Conservation (phyloP, 2,329 filamentous ascomycete genomes). For the Exophiala xenobiotica region DNA sequence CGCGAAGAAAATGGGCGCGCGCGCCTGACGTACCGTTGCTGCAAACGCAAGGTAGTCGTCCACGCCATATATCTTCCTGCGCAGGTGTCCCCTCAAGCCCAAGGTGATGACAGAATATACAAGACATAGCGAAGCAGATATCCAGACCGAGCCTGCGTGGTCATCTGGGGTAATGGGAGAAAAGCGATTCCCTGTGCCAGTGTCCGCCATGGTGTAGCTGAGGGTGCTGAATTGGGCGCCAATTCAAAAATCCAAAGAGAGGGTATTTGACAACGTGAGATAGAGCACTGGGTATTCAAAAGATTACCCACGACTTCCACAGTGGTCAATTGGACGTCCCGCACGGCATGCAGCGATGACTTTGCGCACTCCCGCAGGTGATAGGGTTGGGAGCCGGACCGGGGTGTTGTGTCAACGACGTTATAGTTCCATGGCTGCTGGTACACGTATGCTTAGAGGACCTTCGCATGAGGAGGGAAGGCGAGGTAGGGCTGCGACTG, state of each 20-base stretch:
- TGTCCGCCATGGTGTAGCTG: conserved; percentile 9
- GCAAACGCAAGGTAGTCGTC: conserved; percentile 24
- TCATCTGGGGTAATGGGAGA: conserved; percentile 24
- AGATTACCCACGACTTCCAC: too few species aligned
- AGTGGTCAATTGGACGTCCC: too few species aligned
- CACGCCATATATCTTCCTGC: conserved; percentile 22
- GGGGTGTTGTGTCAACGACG: too few species aligned
- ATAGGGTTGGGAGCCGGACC: too few species aligned
- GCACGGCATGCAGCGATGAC: too few species aligned
- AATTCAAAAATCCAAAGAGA: background rate
- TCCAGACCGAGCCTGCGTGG: conserved; percentile 28
- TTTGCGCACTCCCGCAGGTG: too few species aligned
- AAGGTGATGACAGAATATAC: conserved; percentile 26
- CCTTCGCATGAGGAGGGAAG: too few species aligned
- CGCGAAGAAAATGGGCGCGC: background rate
- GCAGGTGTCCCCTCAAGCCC: conserved; percentile 19
- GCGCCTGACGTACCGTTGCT: conserved; percentile 16
- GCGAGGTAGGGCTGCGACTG: too few species aligned
- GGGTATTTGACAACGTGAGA: background rate
- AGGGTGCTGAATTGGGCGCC: background rate
- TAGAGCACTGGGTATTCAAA: background rate
- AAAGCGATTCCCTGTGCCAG: conserved; percentile 16
- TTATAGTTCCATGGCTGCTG: too few species aligned
- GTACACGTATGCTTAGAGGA: too few species aligned
- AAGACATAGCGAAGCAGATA: conserved; percentile 24